Conservation (phyloP, 2,329 filamentous ascomycete species). For the Fusarium secorum region DNA sequence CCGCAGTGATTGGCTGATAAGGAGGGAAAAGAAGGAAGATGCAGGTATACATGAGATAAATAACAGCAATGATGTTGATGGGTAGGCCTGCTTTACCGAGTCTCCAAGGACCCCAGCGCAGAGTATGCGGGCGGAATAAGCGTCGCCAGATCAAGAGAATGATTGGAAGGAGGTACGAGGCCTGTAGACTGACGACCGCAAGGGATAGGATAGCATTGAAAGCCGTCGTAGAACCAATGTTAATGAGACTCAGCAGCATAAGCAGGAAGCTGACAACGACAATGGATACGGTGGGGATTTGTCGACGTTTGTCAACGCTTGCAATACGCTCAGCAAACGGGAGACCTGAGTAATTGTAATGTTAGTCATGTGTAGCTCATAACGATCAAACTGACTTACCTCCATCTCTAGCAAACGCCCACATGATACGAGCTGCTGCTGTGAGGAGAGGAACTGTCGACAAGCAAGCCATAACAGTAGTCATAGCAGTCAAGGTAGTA, state of each 20-base stretch:
- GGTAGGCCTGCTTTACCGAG: slow-evolving; percentile 16
- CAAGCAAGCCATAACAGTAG: slow-evolving; percentile 19
- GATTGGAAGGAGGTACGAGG: slow-evolving; percentile 27
- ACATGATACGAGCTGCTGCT: slow-evolving; percentile 27
- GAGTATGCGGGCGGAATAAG: background rate
- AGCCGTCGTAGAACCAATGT: slow-evolving; percentile 34
- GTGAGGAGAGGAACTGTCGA: slow-evolving; percentile 24
- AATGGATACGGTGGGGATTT: slow-evolving; percentile 19
- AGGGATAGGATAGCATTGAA: slow-evolving; percentile 33
- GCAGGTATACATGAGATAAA: slow-evolving; percentile 22
- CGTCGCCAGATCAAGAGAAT: slow-evolving; percentile 23
- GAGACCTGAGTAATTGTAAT: background rate
- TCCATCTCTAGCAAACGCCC: slow-evolving; percentile 33
- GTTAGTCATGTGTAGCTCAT: background rate
- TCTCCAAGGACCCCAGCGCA: slow-evolving; percentile 26
- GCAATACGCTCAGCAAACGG: slow-evolving; percentile 22
- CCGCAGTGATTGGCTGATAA: slow-evolving; percentile 12
- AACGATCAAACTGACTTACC: background rate
- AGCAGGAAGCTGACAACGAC: slow-evolving; percentile 1
- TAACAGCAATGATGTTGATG: slow-evolving; percentile 9
- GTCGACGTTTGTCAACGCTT: slow-evolving; percentile 8
- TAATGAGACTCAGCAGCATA: slow-evolving; percentile 32
- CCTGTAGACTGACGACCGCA: slow-evolving; percentile 19
- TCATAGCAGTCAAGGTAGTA: background rate
- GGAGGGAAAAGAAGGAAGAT: slow-evolving; percentile 30